These are phyloP conservation scores for Plantago ovata DNA, from an alignment of 257 asterid genomes.

Conservation along the genomic window DNA sequence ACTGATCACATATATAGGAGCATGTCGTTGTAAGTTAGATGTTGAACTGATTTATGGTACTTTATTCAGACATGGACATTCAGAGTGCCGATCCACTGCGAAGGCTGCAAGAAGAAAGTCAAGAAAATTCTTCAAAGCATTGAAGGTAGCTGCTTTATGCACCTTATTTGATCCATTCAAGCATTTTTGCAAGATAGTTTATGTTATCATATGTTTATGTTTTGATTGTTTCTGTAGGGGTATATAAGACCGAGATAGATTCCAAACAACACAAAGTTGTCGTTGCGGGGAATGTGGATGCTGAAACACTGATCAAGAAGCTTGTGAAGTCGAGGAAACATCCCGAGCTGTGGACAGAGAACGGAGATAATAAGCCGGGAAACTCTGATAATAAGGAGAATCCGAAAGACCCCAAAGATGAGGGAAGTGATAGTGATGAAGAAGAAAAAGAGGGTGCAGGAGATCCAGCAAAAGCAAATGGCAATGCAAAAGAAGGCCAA, in stretches of 20 bases:
- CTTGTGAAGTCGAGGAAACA: slow-evolving; percentile 50
- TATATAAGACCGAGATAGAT: slow-evolving; percentile 53
- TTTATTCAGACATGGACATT: slow-evolving; percentile 58
- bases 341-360: slow-evolving; percentile 51
- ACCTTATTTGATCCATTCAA: not conserved
- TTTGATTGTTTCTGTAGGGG: slow-evolving; percentile 38
- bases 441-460: slow-evolving; percentile 25
- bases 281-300: slow-evolving; percentile 55
- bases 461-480: slow-evolving; percentile 21
- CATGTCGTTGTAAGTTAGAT: not conserved
- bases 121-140: slow-evolving; percentile 61
- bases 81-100: slow-evolving; percentile 71
- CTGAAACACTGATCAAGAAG: slow-evolving; percentile 52
- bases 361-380: slow-evolving; percentile 15
- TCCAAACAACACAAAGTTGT: slow-evolving; percentile 55
- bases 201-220: not conserved
- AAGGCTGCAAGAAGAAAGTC: slow-evolving; percentile 70
- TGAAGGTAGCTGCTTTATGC: slow-evolving; percentile 40
- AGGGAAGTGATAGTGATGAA: slow-evolving; percentile 20
- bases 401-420: slow-evolving; percentile 16
- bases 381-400: slow-evolving; percentile 24
- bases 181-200: not conserved
- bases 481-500: slow-evolving; percentile 18
- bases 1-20: not conserved
- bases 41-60: not conserved